Percentiles rank a stretch among this genome's conserved stretches.
Evolutionary conservation across 306 rosid genomes (phyloP).

Genomic region (Vigna angularis): DNA sequence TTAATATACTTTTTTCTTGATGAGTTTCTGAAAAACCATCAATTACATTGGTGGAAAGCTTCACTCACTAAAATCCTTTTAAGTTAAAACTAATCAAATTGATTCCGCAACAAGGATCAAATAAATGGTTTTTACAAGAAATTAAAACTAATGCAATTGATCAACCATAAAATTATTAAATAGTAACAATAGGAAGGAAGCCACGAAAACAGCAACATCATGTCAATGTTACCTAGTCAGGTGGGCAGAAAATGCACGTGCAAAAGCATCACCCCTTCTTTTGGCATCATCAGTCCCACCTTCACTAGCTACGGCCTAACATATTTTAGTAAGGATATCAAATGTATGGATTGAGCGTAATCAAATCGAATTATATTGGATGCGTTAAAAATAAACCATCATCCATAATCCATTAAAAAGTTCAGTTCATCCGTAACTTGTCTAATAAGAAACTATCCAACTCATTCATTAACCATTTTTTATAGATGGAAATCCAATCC

Average conservation of each 20-base stretch:
- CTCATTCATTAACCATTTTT: background rate
- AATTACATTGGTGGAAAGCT: background rate
- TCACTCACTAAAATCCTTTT: background rate
- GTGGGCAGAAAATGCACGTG: constrained; percentile 86
- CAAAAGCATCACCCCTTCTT: constrained; percentile 90
- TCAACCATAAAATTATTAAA: constrained; percentile 15
- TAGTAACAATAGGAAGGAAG: constrained; percentile 1
- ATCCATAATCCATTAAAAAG: background rate
- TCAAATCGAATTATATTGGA: background rate
- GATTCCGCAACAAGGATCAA: constrained; percentile 13
- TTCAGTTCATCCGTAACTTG: background rate
- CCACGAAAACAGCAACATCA: constrained; percentile 1
- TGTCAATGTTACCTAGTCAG: constrained; percentile 64
- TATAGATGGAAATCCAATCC: background rate
- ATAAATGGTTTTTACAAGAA: constrained; percentile 17
- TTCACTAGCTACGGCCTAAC: constrained; percentile 93
- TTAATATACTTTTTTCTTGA: background rate
- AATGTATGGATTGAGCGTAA: background rate
- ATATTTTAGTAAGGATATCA: constrained; percentile 35
- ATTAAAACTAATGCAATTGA: constrained; percentile 27
- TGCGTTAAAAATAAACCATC: background rate
- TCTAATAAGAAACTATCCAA: background rate
- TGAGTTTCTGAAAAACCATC: constrained; percentile 18
- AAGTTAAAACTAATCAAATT: background rate
- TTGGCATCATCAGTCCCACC: constrained; percentile 93